These are phyloP conservation scores for Heteromeles arbutifolia DNA, from an alignment of 306 rosid species.

Conservation along the genomic window DNA sequence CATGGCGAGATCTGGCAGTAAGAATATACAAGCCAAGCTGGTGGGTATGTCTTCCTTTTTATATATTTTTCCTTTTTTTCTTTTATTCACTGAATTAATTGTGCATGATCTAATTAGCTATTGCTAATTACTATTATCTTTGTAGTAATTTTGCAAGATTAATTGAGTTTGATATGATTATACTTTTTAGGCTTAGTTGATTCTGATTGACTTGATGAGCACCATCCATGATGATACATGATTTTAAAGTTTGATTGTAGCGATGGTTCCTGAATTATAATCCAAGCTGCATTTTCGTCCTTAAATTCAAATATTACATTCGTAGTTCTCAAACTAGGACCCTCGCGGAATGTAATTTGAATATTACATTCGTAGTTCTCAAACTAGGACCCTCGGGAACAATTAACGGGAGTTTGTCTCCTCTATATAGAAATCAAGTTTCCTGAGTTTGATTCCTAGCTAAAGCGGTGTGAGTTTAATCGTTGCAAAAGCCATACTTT, in stretches of 20 bases:
- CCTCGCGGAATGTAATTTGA: too few species aligned
- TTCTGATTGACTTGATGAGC: background rate
- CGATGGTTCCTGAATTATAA: background rate
- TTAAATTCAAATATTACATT: too few species aligned
- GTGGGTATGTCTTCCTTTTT: constrained; percentile 74
- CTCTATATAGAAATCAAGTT: too few species aligned
- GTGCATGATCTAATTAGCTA: background rate
- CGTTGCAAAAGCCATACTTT: too few species aligned
- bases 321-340: too few species aligned
- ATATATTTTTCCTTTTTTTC: background rate
- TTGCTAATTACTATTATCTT: background rate
- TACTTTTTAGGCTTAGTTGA: background rate
- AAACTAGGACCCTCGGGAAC: background rate
- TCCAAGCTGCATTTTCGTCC: too few species aligned
- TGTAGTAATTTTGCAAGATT: background rate
- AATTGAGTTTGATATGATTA: background rate
- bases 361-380: too few species aligned
- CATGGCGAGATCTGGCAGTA: constrained; percentile 62
- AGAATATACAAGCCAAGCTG: constrained; percentile 88
- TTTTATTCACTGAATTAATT: background rate
- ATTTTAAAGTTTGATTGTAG: background rate
- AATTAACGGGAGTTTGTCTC: too few species aligned
- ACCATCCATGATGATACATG: background rate
- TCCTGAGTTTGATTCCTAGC: too few species aligned
- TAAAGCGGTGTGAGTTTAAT: too few species aligned